These are phyloP conservation scores for Ambrosiella xylebori DNA, from an alignment of 2,329 filamentous ascomycete species.

Conservation along the genomic window DNA sequence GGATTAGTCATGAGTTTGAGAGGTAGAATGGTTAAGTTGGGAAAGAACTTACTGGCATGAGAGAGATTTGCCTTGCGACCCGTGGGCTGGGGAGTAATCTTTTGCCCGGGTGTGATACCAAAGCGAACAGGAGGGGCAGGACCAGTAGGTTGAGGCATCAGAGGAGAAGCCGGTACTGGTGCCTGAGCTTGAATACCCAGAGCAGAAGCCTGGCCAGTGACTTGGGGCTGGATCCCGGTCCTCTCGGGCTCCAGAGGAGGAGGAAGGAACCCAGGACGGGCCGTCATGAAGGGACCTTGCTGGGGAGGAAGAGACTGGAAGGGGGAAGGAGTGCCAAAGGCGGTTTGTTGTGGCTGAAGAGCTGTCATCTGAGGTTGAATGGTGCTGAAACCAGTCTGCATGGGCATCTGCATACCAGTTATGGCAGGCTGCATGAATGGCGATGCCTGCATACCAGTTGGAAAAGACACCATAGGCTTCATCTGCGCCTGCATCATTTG, in stretches of 20 bases:
- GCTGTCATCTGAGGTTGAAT: conserved; percentile 49
- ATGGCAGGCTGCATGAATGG: conserved; percentile 32
- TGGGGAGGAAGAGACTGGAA: conserved; percentile 11
- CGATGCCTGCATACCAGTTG: conserved; percentile 19
- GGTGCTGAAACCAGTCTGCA: conserved; percentile 25
- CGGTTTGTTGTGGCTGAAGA: conserved; percentile 23
- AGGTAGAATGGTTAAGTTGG: not conserved
- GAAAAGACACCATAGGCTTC: conserved; percentile 23
- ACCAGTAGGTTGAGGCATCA: conserved; percentile 29
- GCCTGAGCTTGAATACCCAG: conserved; percentile 1
- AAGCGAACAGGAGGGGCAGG: conserved; percentile 81
- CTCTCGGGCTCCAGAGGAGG: conserved; percentile 42
- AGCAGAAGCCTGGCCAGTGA: conserved; percentile 22
- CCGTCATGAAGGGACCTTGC: conserved; percentile 10
- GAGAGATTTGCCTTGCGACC: conserved; percentile 78
- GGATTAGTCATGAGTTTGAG: not conserved
- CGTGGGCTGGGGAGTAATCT: conserved; percentile 69
- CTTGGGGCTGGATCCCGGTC: conserved; percentile 28
- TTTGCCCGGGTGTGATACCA: conserved; percentile 58
- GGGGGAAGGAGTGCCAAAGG: conserved; percentile 26
- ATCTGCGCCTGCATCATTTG: conserved; percentile 23
- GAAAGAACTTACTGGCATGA: conserved; percentile 75
- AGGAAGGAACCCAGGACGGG: conserved; percentile 28
- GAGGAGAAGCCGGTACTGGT: conserved; percentile 4
- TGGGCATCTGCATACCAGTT: conserved; percentile 25